Evolutionary conservation across 1,139 yeast species (phyloP), one percentile per base, ranked within the genome.

Genomic region (Kluyveromyces marxianus): DNA sequence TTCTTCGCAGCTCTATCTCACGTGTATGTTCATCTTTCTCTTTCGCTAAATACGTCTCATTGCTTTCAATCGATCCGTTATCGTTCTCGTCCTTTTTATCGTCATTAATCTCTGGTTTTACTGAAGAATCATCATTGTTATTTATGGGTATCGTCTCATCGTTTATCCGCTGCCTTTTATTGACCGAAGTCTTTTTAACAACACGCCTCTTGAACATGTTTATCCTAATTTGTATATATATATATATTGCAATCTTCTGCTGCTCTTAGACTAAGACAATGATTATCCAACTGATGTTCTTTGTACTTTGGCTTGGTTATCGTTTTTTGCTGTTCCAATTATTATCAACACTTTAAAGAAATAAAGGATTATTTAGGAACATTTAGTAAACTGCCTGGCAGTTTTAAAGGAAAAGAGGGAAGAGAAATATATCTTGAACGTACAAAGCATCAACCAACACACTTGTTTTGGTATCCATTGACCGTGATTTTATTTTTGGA

Each of bases 191-290:
- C 2, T 51, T 49, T 32, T 54, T 53, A 14, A 56, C 52, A 2
- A 44, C 42, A 35, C 67, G 51, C 48, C 58, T 62, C 53, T 59
- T 63, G 48, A 63, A 63, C 67, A 62, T 62, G n/a, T 1, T 29
- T 29, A 29, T 7, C 37, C 35, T 6, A 33, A 33, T 36, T 21
- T 21, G 14, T 25, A 2, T 29, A 6, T n/a, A 36, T 36, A 21
- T 8, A n/a, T 6, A 10, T 25, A 14, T 14, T 14, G 21, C 21
- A 14, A 14, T 14, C 21, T 14, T 14, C 21, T 14, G 21, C 21
- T 14, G 21, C 2, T 14, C 21, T 14, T 14, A 14, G 21, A 14
- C 21, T 14, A 14, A 14, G 21, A 2, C 21, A 14, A 14, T 14
- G 21, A 14, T 14, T 14, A 14, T 14, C 21, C 21, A 14, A 14